phyloP scores from a whole-genome alignment of 106 monocot species.

The Acorus calamus region DNA sequence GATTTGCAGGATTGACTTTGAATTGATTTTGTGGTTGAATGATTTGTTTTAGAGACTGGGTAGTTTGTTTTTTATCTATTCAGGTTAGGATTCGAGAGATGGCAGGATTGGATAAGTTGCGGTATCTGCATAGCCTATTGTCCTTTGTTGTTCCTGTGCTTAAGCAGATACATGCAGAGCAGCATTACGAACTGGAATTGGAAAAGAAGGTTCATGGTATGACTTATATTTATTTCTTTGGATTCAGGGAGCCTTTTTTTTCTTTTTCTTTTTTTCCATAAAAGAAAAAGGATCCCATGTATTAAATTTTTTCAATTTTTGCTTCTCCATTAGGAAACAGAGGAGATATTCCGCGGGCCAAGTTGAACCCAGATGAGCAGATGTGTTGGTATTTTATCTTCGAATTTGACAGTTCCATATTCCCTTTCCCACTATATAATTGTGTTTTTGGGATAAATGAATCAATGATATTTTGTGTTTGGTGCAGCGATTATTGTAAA shows the following conservation, averaged over 20 bases:
- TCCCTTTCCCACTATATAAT: background rate
- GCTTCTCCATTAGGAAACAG: constrained; percentile 41
- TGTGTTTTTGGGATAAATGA: background rate
- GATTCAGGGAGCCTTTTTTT: background rate
- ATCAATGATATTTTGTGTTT: constrained; percentile 1
- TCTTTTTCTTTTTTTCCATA: too few species aligned
- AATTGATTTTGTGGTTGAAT: background rate
- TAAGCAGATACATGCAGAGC: constrained; percentile 67
- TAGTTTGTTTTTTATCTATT: constrained; percentile 7
- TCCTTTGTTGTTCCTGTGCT: constrained; percentile 65
- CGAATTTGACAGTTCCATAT: background rate
- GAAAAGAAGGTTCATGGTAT: constrained; percentile 68
- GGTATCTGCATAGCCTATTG: constrained; percentile 72
- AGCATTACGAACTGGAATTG: constrained; percentile 69
- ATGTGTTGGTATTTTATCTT: constrained; percentile 73
- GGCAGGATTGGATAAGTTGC: constrained; percentile 53
- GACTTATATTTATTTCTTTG: constrained; percentile 2
- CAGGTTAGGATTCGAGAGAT: constrained; percentile 72
- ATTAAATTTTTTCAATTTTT: background rate
- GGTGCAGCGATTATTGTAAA: constrained; percentile 77
- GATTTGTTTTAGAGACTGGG: background rate
- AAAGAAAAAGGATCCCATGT: background rate
- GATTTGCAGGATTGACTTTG: background rate
- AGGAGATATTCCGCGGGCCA: constrained; percentile 70
- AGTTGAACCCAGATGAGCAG: constrained; percentile 76